Evolutionary conservation across 352 stramenopile species (phyloP), one percentile per base, ranked within the genome.

Genomic region (Albugo laibachii): DNA sequence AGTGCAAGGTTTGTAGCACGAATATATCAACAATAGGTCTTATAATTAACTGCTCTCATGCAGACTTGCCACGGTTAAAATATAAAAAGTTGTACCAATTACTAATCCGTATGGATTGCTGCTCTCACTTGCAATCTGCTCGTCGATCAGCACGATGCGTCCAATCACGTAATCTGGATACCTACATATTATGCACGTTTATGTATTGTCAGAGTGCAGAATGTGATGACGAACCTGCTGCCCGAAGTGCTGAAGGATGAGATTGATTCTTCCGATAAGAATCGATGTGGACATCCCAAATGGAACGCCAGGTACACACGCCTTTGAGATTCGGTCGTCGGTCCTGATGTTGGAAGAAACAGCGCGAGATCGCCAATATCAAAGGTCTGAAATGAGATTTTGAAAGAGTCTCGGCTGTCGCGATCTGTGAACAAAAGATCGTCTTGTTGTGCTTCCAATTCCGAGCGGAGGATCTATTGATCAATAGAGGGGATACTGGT

Each of bases 91-190:
- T n/a, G 70, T 85, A 50, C 69, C 74, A 20, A 84, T 53, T 49
- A 77, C 61, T 11, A 92, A 54, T 1, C 62, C 61, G 63, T 85
- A 92, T 12, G 79, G 79, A 49, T 92, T 92, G 62, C 85, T 67
- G 21, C 54, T 34, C 36, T 92, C 79, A 13, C 62, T 83, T 34
- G 79, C 74, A n/a, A 69, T 65, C 45, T 87, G 76, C 56, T 89
- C 74, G 57, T 92, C 79, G 43, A 92, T 89, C 20, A 88, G 59
- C 54, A 92, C 74, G 48, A 92, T 89, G 47, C 76, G 76, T 2
- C 79, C 79, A 46, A 92, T 63, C 18, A 92, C 78, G 53, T 87
- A 92, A 56, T 92, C 79, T 0, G 79, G 79, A 54, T 89, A 92
- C 58, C 78, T 92, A 42, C 14, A 3, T n/a, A n/a, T 5, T 10